phyloP scores from a whole-genome alignment of 164 flowering plant genomes.

The Hamamelis virginiana region DNA sequence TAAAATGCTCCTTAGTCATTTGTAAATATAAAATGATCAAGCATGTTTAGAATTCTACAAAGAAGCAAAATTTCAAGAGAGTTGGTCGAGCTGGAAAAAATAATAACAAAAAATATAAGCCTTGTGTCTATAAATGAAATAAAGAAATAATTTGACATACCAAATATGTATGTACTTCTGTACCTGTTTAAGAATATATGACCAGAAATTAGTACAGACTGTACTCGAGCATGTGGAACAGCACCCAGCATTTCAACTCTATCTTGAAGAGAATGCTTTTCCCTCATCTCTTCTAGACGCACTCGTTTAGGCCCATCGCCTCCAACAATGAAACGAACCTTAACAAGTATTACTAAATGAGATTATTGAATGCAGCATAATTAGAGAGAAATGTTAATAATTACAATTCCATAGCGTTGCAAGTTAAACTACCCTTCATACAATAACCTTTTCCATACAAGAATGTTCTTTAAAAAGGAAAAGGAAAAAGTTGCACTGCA shows the following conservation, averaged over 20 bases:
- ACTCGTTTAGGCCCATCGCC: conserved; percentile 99
- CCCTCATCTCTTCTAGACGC: conserved; percentile 94
- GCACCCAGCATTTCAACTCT: conserved; percentile 98
- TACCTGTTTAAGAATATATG: conserved; percentile 96
- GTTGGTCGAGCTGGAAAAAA: background rate
- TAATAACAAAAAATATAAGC: background rate
- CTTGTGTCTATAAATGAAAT: background rate
- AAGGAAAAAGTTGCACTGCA: background rate
- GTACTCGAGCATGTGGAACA: conserved; percentile 93
- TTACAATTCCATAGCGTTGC: background rate
- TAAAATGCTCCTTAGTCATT: background rate
- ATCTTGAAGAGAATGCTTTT: conserved; percentile 92
- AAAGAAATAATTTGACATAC: background rate
- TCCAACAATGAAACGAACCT: conserved; percentile 93
- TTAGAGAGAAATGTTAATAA: background rate
- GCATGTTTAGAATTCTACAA: too few relatives aligned
- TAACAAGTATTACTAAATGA: conserved; percentile 19
- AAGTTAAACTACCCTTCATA: background rate
- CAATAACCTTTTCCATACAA: background rate
- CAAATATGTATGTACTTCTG: background rate
- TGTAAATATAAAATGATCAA: background rate
- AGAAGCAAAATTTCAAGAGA: background rate
- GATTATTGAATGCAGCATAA: conserved; percentile 1
- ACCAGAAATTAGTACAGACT: conserved; percentile 78
- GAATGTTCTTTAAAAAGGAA: background rate